Evolutionary conservation across 805 yeast species (phyloP), one percentile per base, ranked within the genome.

Genomic region (Candida schatavii): DNA sequence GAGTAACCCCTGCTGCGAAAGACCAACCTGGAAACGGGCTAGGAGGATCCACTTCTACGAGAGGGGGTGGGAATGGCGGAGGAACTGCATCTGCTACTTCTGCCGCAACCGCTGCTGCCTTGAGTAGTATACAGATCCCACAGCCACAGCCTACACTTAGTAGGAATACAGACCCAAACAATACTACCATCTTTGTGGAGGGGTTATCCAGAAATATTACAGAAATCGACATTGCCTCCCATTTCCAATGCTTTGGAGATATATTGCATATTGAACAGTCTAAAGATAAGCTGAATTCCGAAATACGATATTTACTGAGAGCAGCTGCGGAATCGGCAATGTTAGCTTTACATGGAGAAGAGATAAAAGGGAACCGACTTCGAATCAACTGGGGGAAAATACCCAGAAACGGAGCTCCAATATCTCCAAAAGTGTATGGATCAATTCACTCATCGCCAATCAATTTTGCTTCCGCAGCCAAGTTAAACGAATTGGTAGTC

Each of bases 101-200:
- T 20, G 42, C 25, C 18, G 18, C 30, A 34, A 18, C 30, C 15
- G 25, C 31, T 31, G 27, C 30, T 33, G 26, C 42, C 30, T 9
- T 31, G 32, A 26, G 43, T 41, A 27, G 29, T 42, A 26, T 62
- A 14, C 54, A 41, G 9, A 26, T 67, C 7, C 52, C 61, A 0
- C 83, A 77, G 54, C 57, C 55, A 5, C 82, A 77, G 48, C 81
- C 86, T 2, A 64, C 78, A 3, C 50, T 81, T 39, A 77, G 73
- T 52, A 85, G 80, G 46, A 80, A 72, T 54, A 85, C 93, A 17
- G 96, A 89, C 59, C 87, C 90, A 9, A 74, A 79, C 56, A 89
- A 88, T 56, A 84, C 95, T 6, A 84, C 90, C 1, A 81, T 88
- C 13, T 74, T 77, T 44, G 75, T 88, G 17, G 81, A 81, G 36